These are phyloP conservation scores for Quercus suber DNA, from an alignment of 306 rosid genomes.

Conservation along the genomic window DNA sequence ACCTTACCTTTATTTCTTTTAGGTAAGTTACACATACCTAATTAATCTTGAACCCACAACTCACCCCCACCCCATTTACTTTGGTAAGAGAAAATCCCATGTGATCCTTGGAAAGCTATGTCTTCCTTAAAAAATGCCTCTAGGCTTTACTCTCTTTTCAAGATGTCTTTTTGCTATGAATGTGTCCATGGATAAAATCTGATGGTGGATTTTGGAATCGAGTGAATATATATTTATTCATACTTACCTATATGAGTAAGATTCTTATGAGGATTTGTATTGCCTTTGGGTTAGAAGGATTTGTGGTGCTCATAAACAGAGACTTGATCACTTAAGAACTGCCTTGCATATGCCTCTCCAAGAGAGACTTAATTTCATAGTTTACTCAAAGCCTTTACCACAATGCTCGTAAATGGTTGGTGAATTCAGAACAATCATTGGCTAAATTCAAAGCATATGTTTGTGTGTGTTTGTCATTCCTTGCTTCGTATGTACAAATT, in stretches of 20 bases:
- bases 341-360: neutral
- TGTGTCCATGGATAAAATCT: neutral
- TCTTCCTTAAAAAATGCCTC: no score
- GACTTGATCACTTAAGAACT: neutral
- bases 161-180: neutral
- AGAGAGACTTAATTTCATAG: neutral
- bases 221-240: neutral
- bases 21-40: no score
- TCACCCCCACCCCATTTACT: no score
- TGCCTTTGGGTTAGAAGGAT: neutral
- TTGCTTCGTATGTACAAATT: neutral
- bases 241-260: neutral
- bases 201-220: neutral
- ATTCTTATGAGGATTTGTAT: neutral
- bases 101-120: no score
- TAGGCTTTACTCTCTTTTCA: neutral
- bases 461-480: neutral
- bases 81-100: no score
- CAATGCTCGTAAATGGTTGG: neutral
- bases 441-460: neutral
- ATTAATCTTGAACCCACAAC: no score
- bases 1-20: no score
- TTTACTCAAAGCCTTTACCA: neutral
- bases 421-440: neutral
- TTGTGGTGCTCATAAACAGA: neutral